Base-by-base conservation (phyloP, 345 rosid species). In the Tarenaya hassleriana region DNA sequence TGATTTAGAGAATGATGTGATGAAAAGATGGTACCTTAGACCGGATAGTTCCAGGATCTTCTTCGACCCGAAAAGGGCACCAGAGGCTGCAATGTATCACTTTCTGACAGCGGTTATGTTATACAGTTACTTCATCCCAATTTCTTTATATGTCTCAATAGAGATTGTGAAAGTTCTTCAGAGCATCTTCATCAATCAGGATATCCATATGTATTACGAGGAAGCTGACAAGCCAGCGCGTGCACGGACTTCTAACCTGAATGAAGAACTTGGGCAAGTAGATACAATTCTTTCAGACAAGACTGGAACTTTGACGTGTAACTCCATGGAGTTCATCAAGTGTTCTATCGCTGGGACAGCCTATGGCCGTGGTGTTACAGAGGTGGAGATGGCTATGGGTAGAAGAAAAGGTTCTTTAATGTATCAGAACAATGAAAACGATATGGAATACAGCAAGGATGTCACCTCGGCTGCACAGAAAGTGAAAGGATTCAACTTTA, bases 261-360 rank as follows among this genome's bases (percentile, higher is more conserved):
- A 80, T 43, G 96, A 91, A 77, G 98, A 91, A 64, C 95, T 91
- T 58, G 98, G 96, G 57, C 98, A 91, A 67, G 96, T 86, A 50
- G 76, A 80, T 57, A 87, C 96, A 1, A 78, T 91, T 61, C 92
- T 91, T 35, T 91, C 98, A 37, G 98, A 91, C 56, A 91, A 91
- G 83, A 91, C 98, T 0, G 98, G 98, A 43, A 91, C 98, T 38
- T 64, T 91, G 72, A 91, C 98, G 7, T 91, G 98, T 75, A 91
- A 91, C 67, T 84, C 96, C 31, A 91, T 91, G 98, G 98, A 91
- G 86, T 91, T 91, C 73, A 67, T 91, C 64, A 91, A 91, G 71
- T 91, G 91, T 64, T 80, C 98, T 37, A 67, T 91, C 13, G 96
- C 92, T 17, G 96, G 96, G 65, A 81, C 72, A 35, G 89, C 89